phyloP scores from a whole-genome alignment of 2,329 filamentous ascomycete species.

The Exophiala bonariae region DNA sequence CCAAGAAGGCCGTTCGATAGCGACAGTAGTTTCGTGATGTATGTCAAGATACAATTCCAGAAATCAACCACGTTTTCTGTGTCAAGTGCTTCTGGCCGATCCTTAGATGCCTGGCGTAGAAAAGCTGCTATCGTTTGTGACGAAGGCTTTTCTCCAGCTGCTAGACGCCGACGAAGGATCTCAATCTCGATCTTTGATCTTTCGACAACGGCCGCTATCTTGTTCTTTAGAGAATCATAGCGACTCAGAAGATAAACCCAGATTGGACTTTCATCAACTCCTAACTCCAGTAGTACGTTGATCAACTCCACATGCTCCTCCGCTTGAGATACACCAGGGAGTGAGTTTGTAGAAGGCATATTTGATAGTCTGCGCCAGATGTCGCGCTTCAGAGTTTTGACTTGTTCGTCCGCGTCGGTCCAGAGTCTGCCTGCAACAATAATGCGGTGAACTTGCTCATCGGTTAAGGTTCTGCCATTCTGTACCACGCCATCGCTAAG shows the following conservation, averaged over 20 bases:
- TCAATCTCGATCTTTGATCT: constrained; percentile 91
- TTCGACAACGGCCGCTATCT: constrained; percentile 77
- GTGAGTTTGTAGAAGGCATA: constrained; percentile 60
- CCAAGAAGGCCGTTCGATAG: constrained; percentile 75
- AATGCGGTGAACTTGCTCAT: constrained; percentile 81
- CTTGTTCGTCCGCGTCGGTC: constrained; percentile 86
- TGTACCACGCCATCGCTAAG: constrained; percentile 61
- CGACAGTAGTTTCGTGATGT: constrained; percentile 73
- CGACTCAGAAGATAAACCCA: constrained; percentile 92
- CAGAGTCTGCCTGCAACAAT: constrained; percentile 91
- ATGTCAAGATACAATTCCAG: constrained; percentile 84
- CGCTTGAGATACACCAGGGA: constrained; percentile 51
- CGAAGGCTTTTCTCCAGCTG: constrained; percentile 69
- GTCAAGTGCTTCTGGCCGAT: constrained; percentile 70
- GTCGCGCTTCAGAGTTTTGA: constrained; percentile 83
- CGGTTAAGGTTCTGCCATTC: constrained; percentile 60
- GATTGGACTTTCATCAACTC: constrained; percentile 93
- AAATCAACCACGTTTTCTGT: constrained; percentile 78
- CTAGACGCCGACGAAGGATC: constrained; percentile 78
- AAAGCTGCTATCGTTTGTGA: constrained; percentile 71
- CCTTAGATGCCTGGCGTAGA: constrained; percentile 70
- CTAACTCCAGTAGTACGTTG: constrained; percentile 82
- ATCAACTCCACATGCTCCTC: constrained; percentile 95
- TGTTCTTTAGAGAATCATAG: constrained; percentile 84
- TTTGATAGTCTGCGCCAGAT: constrained; percentile 79